Evolutionary conservation across 2,329 filamentous ascomycete species (phyloP).

Genomic region (Aspergillus aculeatinus): DNA sequence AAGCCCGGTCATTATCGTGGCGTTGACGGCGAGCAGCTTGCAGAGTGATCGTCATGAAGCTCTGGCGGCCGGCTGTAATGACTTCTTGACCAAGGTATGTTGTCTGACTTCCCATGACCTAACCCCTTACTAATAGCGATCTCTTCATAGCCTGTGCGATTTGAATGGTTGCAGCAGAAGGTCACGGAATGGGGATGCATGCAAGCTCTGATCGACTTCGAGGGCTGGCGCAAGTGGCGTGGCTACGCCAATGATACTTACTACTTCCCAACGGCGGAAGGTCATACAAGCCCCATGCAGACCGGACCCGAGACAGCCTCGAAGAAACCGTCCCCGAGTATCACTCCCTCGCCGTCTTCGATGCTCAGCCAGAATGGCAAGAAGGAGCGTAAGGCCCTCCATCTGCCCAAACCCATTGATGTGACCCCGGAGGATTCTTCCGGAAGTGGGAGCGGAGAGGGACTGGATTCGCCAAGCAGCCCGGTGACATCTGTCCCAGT

Average conservation of each 20-base stretch:
- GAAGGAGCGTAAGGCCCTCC: constrained; percentile 5
- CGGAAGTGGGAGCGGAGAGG: constrained; percentile 31
- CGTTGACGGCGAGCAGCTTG: constrained; percentile 87
- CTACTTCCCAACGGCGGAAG: constrained; percentile 20
- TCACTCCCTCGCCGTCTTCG: constrained; percentile 8
- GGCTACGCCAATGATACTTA: constrained; percentile 58
- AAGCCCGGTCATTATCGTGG: constrained; percentile 95
- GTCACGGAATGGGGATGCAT: constrained; percentile 99
- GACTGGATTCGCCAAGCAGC: constrained; percentile 27
- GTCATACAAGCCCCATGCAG: constrained; percentile 30
- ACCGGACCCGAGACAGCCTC: constrained; percentile 14
- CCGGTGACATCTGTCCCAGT: constrained; percentile 12
- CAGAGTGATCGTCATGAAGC: constrained; percentile 96
- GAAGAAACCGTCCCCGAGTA: constrained; percentile 6
- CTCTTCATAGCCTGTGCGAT: constrained; percentile 78
- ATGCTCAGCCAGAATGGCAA: constrained; percentile 4
- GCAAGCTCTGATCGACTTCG: constrained; percentile 97
- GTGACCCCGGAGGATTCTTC: constrained; percentile 27
- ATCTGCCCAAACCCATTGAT: constrained; percentile 13
- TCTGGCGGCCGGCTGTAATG: constrained; percentile 91
- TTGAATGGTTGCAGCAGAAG: constrained; percentile 94
- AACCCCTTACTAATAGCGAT: neutral
- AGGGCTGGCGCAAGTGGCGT: constrained; percentile 98
- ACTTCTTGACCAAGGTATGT: constrained; percentile 92
- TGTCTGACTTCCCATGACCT: neutral